Conservation (phyloP, 495 filamentous ascomycete genomes). For the Penicillium canescens region DNA sequence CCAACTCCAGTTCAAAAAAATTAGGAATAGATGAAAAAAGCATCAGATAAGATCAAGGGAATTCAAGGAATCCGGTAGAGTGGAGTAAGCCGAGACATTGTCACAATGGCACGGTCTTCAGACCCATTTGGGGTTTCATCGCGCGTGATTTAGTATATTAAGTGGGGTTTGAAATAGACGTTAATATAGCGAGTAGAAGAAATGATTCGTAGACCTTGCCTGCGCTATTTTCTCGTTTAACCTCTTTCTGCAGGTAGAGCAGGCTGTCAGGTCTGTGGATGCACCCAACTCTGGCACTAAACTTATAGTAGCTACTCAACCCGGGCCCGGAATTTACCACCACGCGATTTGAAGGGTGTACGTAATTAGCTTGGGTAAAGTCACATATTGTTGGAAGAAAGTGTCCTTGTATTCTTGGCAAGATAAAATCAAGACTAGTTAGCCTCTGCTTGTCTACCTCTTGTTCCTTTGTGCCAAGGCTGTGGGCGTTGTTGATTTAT, state of each 20-base stretch:
- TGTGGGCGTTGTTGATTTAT: too few relatives aligned
- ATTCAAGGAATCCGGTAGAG: neutral
- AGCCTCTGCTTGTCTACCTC: too few relatives aligned
- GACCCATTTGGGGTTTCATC: neutral
- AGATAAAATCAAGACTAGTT: too few relatives aligned
- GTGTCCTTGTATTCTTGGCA: too few relatives aligned
- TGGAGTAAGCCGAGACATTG: neutral
- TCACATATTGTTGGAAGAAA: too few relatives aligned
- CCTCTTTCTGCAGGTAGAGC: neutral
- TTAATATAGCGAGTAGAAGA: neutral
- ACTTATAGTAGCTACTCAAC: too few relatives aligned
- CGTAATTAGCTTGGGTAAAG: too few relatives aligned
- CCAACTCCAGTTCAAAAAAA: neutral
- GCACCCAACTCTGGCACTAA: too few relatives aligned
- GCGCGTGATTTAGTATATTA: neutral
- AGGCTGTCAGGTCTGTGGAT: too few relatives aligned
- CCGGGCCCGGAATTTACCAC: too few relatives aligned
- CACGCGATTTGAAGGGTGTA: too few relatives aligned
- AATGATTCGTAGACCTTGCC: neutral
- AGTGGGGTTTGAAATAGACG: neutral
- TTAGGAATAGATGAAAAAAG: neutral
- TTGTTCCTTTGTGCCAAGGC: too few relatives aligned
- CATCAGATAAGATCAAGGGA: slow-evolving; percentile 10
- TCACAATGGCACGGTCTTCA: neutral
- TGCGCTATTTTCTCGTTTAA: neutral